Evolutionary conservation across 257 asterid species (phyloP).

Genomic region (Solanum medicagineum): DNA sequence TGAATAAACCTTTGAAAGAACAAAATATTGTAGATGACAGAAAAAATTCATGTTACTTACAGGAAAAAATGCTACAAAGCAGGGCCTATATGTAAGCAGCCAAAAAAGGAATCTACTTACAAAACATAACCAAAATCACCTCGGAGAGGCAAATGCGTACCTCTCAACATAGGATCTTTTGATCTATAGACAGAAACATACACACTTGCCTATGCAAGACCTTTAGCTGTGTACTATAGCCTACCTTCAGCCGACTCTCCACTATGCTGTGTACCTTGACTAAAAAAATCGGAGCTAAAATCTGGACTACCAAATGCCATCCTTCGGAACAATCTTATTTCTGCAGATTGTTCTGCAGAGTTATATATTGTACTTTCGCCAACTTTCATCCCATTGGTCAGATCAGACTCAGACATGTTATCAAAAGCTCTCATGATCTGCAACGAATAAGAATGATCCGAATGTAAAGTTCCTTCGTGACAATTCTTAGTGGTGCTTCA

Average conservation of each 20-base stretch:
- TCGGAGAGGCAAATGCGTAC: slow-evolving; percentile 8
- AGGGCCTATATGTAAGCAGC: slow-evolving; percentile 1
- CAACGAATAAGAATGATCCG: not conserved
- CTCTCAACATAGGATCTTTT: slow-evolving; percentile 7
- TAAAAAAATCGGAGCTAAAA: slow-evolving; percentile 59
- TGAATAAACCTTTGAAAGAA: not conserved
- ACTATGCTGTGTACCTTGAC: slow-evolving; percentile 29
- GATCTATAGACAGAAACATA: not conserved
- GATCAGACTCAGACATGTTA: slow-evolving; percentile 44
- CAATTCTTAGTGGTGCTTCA: not conserved
- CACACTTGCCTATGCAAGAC: not conserved
- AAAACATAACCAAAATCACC: slow-evolving; percentile 7
- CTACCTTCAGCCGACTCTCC: slow-evolving; percentile 13
- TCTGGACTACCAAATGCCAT: slow-evolving; percentile 86
- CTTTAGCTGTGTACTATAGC: not conserved
- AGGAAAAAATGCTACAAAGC: slow-evolving; percentile 23
- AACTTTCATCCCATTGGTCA: slow-evolving; percentile 77
- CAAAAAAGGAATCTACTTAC: slow-evolving; percentile 13
- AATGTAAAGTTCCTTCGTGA: not conserved
- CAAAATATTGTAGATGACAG: not conserved
- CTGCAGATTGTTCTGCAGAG: slow-evolving; percentile 78
- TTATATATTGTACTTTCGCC: slow-evolving; percentile 72
- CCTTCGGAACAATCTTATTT: slow-evolving; percentile 64
- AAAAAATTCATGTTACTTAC: slow-evolving; percentile 27
- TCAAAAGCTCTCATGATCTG: slow-evolving; percentile 90